A percentile compares a stretch with the other conserved stretches of the same genome.
phyloP scores from a whole-genome alignment of 2,329 filamentous ascomycete genomes.

The Rutstroemia sp. region DNA sequence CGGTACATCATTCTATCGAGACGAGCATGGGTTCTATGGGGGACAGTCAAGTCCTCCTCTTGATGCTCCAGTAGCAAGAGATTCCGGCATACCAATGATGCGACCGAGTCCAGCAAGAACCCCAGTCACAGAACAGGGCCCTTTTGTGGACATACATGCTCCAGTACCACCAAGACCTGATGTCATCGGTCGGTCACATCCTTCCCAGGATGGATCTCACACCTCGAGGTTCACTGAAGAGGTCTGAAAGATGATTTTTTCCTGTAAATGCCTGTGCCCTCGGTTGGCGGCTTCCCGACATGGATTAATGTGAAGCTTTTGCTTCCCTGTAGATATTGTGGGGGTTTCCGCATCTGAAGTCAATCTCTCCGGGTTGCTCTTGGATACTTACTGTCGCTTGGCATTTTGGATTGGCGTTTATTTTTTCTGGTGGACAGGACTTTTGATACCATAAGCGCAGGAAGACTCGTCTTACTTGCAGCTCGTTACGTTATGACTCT shows the following conservation, averaged over 20 bases:
- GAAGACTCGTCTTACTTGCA: conserved; percentile 20
- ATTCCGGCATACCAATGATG: conserved; percentile 53
- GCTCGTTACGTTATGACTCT: conserved; percentile 11
- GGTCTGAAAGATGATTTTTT: conserved; percentile 29
- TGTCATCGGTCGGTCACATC: conserved; percentile 35
- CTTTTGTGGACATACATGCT: conserved; percentile 28
- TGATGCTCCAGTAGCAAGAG: conserved; percentile 18
- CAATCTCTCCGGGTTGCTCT: conserved; percentile 7
- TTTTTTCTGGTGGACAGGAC: conserved; percentile 13
- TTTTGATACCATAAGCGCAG: conserved; percentile 18
- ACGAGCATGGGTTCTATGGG: conserved; percentile 40
- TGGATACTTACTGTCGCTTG: conserved; percentile 13
- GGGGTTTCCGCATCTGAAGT: background rate
- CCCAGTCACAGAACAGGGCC: conserved; percentile 48
- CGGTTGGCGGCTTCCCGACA: conserved; percentile 11
- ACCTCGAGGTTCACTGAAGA: conserved; percentile 40
- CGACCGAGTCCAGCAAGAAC: conserved; percentile 59
- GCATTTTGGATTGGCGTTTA: conserved; percentile 20
- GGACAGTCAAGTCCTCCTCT: conserved; percentile 30
- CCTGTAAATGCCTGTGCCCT: conserved; percentile 14
- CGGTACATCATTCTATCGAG: conserved; percentile 45
- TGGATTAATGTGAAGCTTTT: conserved; percentile 20
- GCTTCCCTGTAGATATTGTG: conserved; percentile 20
- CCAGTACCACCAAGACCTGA: conserved; percentile 23
- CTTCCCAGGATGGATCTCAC: conserved; percentile 38